Evolutionary conservation across 495 filamentous ascomycete species (phyloP).

Genomic region (Xylona heveae): DNA sequence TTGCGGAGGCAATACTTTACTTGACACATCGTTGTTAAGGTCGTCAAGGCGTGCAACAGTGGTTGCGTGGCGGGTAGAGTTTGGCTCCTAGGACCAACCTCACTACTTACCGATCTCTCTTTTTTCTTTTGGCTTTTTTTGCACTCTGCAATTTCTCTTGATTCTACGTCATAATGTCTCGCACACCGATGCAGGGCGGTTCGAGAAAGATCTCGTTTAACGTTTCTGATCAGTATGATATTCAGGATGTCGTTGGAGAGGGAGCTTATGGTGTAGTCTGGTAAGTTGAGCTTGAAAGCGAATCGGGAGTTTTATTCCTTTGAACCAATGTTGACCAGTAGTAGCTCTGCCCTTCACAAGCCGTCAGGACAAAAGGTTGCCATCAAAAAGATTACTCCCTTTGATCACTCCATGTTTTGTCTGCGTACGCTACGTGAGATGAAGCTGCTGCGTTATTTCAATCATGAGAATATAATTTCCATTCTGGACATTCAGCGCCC

Average conservation of each 20-base stretch:
- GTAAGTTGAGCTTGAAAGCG: constrained; percentile 31
- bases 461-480: constrained; percentile 99
- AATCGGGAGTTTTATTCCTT: neutral
- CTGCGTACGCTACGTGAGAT: constrained; percentile 93
- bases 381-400: constrained; percentile 99
- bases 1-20: too few species aligned
- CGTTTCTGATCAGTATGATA: constrained; percentile 98
- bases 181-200: constrained; percentile 20
- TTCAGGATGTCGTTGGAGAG: constrained; percentile 97
- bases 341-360: constrained; percentile 91
- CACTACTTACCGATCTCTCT: too few species aligned
- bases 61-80: too few species aligned
- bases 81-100: too few species aligned
- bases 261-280: constrained; percentile 98
- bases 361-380: constrained; percentile 97
- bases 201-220: constrained; percentile 99
- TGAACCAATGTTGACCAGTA: neutral
- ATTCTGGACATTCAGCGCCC: constrained; percentile 99
- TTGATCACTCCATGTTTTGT: constrained; percentile 99
- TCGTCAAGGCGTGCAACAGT: too few species aligned
- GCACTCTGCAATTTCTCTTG: constrained; percentile 10
- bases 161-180: constrained; percentile 15
- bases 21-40: too few species aligned
- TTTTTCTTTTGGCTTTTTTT: too few species aligned
- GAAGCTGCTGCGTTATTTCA: constrained; percentile 98